Percentiles rank a stretch among this genome's conserved stretches.
Conservation (phyloP, 2,329 filamentous ascomycete species). For the Aspergillus sp. region DNA sequence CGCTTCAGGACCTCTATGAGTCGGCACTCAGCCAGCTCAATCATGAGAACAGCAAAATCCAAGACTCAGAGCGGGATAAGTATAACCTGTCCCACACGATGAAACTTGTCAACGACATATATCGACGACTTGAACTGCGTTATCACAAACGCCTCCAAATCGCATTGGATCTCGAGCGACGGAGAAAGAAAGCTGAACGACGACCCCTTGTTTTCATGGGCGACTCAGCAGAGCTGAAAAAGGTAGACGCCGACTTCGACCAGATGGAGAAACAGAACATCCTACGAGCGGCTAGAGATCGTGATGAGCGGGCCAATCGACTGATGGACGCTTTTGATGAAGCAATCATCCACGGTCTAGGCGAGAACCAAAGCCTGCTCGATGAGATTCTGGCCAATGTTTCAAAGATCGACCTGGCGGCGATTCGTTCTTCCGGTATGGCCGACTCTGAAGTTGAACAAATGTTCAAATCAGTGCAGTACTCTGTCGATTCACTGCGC, state of each 20-base stretch:
- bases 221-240: conserved; percentile 50
- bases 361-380: conserved; percentile 50
- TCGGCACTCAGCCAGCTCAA: conserved; percentile 42
- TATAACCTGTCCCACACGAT: conserved; percentile 43
- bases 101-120: conserved; percentile 44
- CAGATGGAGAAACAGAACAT: conserved; percentile 51
- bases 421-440: conserved; percentile 31
- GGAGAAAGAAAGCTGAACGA: conserved; percentile 54
- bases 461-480: conserved; percentile 37
- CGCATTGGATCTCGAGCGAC: conserved; percentile 52
- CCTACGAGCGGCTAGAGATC: conserved; percentile 48
- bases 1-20: conserved; percentile 47
- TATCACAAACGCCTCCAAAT: conserved; percentile 50
- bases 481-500: conserved; percentile 39
- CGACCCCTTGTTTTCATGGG: conserved; percentile 52
- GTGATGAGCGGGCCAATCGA: conserved; percentile 48
- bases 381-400: conserved; percentile 47
- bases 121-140: conserved; percentile 48
- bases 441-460: conserved; percentile 34
- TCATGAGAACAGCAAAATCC: conserved; percentile 35
- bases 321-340: conserved; percentile 53
- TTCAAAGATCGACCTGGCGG: conserved; percentile 33
- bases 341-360: conserved; percentile 49
- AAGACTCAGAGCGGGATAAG: conserved; percentile 28
- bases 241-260: conserved; percentile 48